These are phyloP conservation scores for Heterobasidion occidentale DNA, from an alignment of 1,284 basidiomycete species.

Conservation along the genomic window DNA sequence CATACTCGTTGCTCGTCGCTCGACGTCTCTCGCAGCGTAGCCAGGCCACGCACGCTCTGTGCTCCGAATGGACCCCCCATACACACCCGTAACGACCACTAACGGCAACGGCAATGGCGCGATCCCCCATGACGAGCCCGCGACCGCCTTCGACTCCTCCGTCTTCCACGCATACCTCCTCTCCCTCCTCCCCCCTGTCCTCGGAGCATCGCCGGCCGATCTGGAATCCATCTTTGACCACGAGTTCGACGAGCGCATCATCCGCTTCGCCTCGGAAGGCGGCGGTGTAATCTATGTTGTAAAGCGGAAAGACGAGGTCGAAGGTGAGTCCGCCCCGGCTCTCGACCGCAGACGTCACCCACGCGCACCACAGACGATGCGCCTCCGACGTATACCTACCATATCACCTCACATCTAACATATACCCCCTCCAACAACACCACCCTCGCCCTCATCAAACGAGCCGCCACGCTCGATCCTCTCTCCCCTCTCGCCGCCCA, in stretches of 20 bases:
- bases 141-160: slow-evolving; percentile 45
- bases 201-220: slow-evolving; percentile 57
- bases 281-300: slow-evolving; percentile 72
- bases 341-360: not conserved
- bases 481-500: slow-evolving; percentile 75
- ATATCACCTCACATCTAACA: slow-evolving; percentile 65
- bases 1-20: not conserved
- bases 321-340: slow-evolving; percentile 39
- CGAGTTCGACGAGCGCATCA: slow-evolving; percentile 67
- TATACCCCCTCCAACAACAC: slow-evolving; percentile 79
- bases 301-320: slow-evolving; percentile 63
- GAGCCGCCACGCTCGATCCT: slow-evolving; percentile 77
- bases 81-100: slow-evolving; percentile 11
- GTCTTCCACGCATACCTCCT: slow-evolving; percentile 63
- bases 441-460: slow-evolving; percentile 93
- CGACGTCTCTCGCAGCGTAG: not conserved
- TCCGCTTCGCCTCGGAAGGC: slow-evolving; percentile 67
- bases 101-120: slow-evolving; percentile 11
- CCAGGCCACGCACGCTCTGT: not conserved
- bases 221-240: slow-evolving; percentile 64
- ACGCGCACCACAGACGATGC: slow-evolving; percentile 42
- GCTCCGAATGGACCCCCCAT: slow-evolving; percentile 10
- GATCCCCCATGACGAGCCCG: slow-evolving; percentile 11
- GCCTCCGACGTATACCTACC: slow-evolving; percentile 56
- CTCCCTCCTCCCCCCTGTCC: slow-evolving; percentile 65